These are phyloP conservation scores for Scleroderma bovista DNA, from an alignment of 768 basidiomycete genomes.

Conservation along the genomic window DNA sequence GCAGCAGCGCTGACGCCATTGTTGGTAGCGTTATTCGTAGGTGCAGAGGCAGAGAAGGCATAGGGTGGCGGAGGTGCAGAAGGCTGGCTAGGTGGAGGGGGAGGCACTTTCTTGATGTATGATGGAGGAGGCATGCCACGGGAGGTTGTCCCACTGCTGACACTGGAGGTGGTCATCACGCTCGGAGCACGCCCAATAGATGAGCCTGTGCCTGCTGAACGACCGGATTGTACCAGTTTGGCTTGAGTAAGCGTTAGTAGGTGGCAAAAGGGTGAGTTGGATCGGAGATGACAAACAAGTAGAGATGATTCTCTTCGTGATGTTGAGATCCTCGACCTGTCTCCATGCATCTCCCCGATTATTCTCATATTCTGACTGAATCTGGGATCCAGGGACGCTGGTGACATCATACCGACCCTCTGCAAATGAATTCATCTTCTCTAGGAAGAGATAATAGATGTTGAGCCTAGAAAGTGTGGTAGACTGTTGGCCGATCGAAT, in stretches of 20 bases:
- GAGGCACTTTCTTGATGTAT: conserved; percentile 41
- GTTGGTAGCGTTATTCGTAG: conserved; percentile 17
- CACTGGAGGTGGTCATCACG: conserved; percentile 20
- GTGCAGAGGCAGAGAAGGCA: conserved; percentile 4
- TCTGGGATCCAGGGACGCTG: conserved; percentile 60
- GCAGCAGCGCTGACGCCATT: conserved; percentile 29
- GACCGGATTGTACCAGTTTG: conserved; percentile 58
- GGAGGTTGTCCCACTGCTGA: conserved; percentile 18
- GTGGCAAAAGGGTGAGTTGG: not conserved
- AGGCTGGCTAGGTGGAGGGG: conserved; percentile 24
- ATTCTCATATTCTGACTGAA: conserved; percentile 70
- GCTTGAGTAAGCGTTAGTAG: conserved; percentile 36
- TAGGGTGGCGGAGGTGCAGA: conserved; percentile 42
- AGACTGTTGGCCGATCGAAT: not conserved
- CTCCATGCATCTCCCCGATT: conserved; percentile 81
- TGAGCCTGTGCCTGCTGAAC: conserved; percentile 30
- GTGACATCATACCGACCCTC: conserved; percentile 72
- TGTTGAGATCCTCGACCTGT: conserved; percentile 69
- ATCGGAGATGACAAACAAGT: conserved; percentile 55
- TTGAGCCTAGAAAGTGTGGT: conserved; percentile 55
- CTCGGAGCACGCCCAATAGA: conserved; percentile 31
- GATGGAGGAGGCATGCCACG: conserved; percentile 24
- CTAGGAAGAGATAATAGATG: conserved; percentile 89
- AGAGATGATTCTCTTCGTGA: conserved; percentile 80
- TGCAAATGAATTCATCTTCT: conserved; percentile 87